Percentiles rank a stretch among this genome's conserved stretches.
phyloP scores from a whole-genome alignment of 306 rosid genomes.

The Ammopiptanthus mongolicus region DNA sequence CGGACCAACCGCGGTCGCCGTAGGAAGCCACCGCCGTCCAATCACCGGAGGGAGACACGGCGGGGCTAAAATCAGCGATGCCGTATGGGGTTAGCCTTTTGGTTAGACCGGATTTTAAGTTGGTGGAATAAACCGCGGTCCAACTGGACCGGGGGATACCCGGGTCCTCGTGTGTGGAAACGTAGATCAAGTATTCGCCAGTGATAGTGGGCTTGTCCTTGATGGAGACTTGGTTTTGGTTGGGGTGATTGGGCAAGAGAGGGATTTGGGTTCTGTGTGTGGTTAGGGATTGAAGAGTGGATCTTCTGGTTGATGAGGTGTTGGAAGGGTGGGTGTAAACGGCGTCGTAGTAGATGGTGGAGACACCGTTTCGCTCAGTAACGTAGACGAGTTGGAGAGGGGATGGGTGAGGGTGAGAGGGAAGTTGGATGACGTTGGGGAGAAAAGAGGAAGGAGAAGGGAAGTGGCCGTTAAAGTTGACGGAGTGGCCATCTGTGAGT shows the following conservation, averaged over 20 bases:
- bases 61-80: slow-evolving; percentile 77
- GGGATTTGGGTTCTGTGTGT: slow-evolving; percentile 53
- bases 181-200: slow-evolving; percentile 50
- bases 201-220: slow-evolving; percentile 64
- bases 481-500: slow-evolving; percentile 69
- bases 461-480: slow-evolving; percentile 88
- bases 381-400: slow-evolving; percentile 57
- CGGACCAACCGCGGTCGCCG: slow-evolving; percentile 66
- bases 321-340: slow-evolving; percentile 9
- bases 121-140: slow-evolving; percentile 77
- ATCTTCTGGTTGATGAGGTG: slow-evolving; percentile 10
- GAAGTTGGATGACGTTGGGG: slow-evolving; percentile 18
- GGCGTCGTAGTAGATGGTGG: slow-evolving; percentile 57
- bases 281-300: slow-evolving; percentile 34
- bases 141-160: slow-evolving; percentile 56
- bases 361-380: slow-evolving; percentile 59
- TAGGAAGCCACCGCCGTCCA: slow-evolving; percentile 87
- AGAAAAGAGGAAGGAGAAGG: slow-evolving; percentile 29
- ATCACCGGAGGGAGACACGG: slow-evolving; percentile 71
- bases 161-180: slow-evolving; percentile 72
- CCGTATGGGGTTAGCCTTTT: slow-evolving; percentile 65
- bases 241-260: slow-evolving; percentile 16
- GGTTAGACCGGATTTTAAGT: slow-evolving; percentile 54
- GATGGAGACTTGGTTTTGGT: slow-evolving; percentile 37
- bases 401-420: not conserved